Base-by-base conservation (phyloP, 192 early-diverging fungal species). In the Rhizophagus sp. region DNA sequence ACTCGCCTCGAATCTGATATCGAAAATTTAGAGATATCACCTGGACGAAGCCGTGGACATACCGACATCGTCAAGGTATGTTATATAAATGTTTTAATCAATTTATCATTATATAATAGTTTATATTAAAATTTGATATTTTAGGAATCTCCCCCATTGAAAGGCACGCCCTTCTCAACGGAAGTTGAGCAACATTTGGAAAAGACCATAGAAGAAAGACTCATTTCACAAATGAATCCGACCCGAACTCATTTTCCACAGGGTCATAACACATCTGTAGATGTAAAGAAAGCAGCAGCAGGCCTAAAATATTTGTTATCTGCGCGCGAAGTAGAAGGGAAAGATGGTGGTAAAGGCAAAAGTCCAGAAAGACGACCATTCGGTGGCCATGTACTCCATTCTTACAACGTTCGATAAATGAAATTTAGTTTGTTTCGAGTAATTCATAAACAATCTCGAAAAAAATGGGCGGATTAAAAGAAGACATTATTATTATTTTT, bases 121-220 rank as follows among this genome's bases (percentile, higher is more conserved):
- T n/a, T 25, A 27, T 62, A 44, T 49, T 49, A 4, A 36, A 79
- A 69, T 19, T 34, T 44, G 10, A 8, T 49, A 7, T 75, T 34
- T 39, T 44, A 86, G 85, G 87, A 79, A 22, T 36, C 78, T 13
- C 47, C 78, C 24, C 66, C 67, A 61, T 34, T 79, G 49, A 79
- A 79, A 68, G 76, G 86, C 24, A 68, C 86, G 11, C 81, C 84
- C 2, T 86, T 88, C 39, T 88, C 87, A 30, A 80, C 77, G 22
- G 87, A 88, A 72, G 82, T 85, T 61, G 78, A 83, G 76, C 86
- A 85, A 64, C 80, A 84, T 52, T 84, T 86, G 68, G 81, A 87
- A 76, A 85, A 85, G 71, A 83, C 84, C 73, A 85, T 87, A 15
- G 86, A 87, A 68, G 82, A 81, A 34, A 76, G 85, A 13, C 66